Base-by-base conservation (phyloP, 2,329 filamentous ascomycete genomes). In the Byssochlamys sp. region DNA sequence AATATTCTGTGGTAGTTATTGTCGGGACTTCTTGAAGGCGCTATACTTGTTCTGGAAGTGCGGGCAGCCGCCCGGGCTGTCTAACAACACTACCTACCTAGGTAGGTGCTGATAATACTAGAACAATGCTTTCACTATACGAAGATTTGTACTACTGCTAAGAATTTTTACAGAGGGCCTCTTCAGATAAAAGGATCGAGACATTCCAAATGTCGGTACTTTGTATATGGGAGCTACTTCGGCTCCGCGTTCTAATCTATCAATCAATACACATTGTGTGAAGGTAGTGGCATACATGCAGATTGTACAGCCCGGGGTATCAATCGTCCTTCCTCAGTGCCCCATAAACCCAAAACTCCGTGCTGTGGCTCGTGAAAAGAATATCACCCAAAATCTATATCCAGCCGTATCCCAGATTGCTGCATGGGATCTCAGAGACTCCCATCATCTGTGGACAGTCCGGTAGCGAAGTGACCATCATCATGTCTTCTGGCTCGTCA, bases 401-500 rank as follows among this genome's bases (percentile, higher is more conserved):
- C 68, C 68, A 71, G 54, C 66, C 68, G 53, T 71, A 71, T 51
- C 69, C 69, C 50, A 72, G 71, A 61, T 59, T 70, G 64, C 70
- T 67, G 58, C 68, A 71, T 5, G 69, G 59, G 48, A 67, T 66
- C 52, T 62, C 65, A 27, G 52, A 61, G 52, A 69, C 58, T 54
- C 62, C 64, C 48, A 67, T 57, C 53, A 69, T 65, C 26, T 65
- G 67, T 57, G 70, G 67, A 24, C 61, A 56, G 1, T 60, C 62
- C 54, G 62, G 19, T 54, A 65, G 62, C 25, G 61, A 27, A 55
- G 65, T 63, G 55, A 62, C 66, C 4, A 64, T 45, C 4, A 64
- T 45, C 4, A 64, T 45, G 26, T 65, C 62, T 24, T 69, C 64
- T 24, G 51, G 45, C n/a, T 69, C 59, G 12, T 70, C 69, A 56